phyloP scores from a whole-genome alignment of 139 green algal species.

The Desmodesmus armatus region DNA sequence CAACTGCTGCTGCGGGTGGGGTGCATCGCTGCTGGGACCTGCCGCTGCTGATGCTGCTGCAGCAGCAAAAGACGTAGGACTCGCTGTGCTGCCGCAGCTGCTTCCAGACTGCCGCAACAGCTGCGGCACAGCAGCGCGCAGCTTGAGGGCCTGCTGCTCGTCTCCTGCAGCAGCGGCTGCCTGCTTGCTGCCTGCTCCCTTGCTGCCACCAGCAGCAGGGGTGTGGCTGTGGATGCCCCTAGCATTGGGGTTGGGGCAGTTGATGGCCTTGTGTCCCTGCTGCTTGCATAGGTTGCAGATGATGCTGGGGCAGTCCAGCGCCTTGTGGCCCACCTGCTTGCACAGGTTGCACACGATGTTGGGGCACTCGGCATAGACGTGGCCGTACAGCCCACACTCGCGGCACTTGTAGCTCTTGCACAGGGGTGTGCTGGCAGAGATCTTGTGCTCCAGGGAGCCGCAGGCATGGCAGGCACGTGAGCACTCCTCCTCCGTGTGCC shows the following conservation, averaged over 20 bases:
- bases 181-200: neutral
- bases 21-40: too few relatives aligned
- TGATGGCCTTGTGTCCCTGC: constrained; percentile 28
- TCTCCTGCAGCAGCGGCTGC: neutral
- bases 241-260: neutral
- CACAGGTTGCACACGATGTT: constrained; percentile 43
- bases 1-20: constrained; percentile 24
- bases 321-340: constrained; percentile 35
- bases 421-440: neutral
- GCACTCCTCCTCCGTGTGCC: constrained; percentile 29
- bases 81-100: constrained; percentile 11
- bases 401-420: constrained; percentile 46
- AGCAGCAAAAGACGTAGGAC: neutral
- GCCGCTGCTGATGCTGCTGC: constrained; percentile 2
- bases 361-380: constrained; percentile 41
- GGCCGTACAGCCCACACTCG: constrained; percentile 39
- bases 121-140: too few relatives aligned
- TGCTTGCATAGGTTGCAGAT: constrained; percentile 42
- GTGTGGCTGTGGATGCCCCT: neutral
- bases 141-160: constrained; percentile 25
- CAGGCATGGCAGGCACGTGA: neutral
- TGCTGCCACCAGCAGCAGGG: neutral
- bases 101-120: too few relatives aligned
- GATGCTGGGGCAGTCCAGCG: constrained; percentile 38
- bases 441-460: constrained; percentile 21